phyloP scores from a whole-genome alignment of 768 basidiomycete genomes.

The Xanthoconium purpureum region DNA sequence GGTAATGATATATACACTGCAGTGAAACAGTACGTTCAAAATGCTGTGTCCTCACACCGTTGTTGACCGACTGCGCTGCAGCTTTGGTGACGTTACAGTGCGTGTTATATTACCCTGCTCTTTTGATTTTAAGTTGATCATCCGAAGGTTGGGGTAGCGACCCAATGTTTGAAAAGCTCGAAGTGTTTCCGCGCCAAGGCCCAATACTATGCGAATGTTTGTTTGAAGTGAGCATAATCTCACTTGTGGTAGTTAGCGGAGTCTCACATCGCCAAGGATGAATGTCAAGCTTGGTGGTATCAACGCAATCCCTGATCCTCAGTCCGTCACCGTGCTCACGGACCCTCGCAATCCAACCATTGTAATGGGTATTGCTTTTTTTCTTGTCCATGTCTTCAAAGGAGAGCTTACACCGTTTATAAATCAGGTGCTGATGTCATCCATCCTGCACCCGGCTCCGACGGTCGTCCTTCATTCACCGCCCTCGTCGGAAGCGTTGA shows the following conservation, averaged over 20 bases:
- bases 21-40: conserved; percentile 66
- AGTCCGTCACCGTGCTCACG: conserved; percentile 59
- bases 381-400: background rate
- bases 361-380: conserved; percentile 58
- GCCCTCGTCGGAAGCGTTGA: conserved; percentile 80
- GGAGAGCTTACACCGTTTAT: conserved; percentile 1
- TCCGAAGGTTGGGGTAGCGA: conserved; percentile 65
- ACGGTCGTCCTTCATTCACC: conserved; percentile 79
- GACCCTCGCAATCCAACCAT: conserved; percentile 75
- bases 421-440: conserved; percentile 73
- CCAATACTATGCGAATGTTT: conserved; percentile 81
- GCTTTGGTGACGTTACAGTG: conserved; percentile 69
- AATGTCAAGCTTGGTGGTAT: conserved; percentile 86
- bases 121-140: background rate
- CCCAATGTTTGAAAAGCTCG: conserved; percentile 68
- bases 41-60: background rate
- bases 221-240: conserved; percentile 56
- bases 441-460: conserved; percentile 76
- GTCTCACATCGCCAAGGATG: conserved; percentile 43
- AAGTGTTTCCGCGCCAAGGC: conserved; percentile 67
- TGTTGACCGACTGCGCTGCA: conserved; percentile 27
- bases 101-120: conserved; percentile 10
- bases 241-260: background rate
- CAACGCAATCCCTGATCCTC: conserved; percentile 71
- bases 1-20: conserved; percentile 74